These are phyloP conservation scores for Immersiporthe knoxdaviesiana DNA, from an alignment of 2,329 filamentous ascomycete species.

Conservation along the genomic window DNA sequence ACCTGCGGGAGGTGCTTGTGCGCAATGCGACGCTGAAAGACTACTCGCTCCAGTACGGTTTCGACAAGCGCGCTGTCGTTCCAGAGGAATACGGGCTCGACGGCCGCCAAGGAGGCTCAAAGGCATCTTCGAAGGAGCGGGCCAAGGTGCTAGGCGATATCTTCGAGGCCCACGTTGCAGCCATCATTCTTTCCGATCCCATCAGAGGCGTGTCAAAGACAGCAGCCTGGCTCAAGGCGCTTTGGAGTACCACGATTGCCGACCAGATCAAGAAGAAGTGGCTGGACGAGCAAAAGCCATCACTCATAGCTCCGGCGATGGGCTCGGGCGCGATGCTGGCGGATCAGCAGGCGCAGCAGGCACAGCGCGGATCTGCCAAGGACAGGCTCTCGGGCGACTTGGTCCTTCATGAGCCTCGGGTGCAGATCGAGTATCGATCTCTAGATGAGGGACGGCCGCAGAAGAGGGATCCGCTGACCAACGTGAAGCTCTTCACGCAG, in stretches of 20 bases:
- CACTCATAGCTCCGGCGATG: conserved; percentile 27
- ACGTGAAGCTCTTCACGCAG: conserved; percentile 63
- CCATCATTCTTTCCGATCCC: conserved; percentile 70
- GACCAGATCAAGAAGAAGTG: conserved; percentile 50
- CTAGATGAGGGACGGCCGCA: conserved; percentile 44
- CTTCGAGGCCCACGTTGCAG: conserved; percentile 89
- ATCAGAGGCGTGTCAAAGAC: conserved; percentile 63
- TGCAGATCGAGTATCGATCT: conserved; percentile 25
- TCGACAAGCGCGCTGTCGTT: conserved; percentile 66
- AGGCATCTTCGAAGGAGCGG: conserved; percentile 54
- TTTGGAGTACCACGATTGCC: conserved; percentile 72
- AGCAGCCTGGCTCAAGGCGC: conserved; percentile 70
- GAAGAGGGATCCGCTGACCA: conserved; percentile 57
- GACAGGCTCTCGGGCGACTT: conserved; percentile 45
- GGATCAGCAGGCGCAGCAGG: conserved; percentile 21
- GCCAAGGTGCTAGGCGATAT: conserved; percentile 82
- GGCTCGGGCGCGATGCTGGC: neutral
- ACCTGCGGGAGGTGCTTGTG: conserved; percentile 77
- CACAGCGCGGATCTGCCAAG: conserved; percentile 46
- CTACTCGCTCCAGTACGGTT: conserved; percentile 71
- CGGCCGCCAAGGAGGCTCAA: conserved; percentile 43
- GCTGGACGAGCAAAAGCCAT: conserved; percentile 25
- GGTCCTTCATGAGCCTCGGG: conserved; percentile 21
- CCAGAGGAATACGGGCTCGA: conserved; percentile 49
- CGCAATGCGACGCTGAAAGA: conserved; percentile 77